Percentiles rank a stretch among this genome's conserved stretches.
Evolutionary conservation across 495 filamentous ascomycete genomes (phyloP).

Genomic region (Penicillium manginii): DNA sequence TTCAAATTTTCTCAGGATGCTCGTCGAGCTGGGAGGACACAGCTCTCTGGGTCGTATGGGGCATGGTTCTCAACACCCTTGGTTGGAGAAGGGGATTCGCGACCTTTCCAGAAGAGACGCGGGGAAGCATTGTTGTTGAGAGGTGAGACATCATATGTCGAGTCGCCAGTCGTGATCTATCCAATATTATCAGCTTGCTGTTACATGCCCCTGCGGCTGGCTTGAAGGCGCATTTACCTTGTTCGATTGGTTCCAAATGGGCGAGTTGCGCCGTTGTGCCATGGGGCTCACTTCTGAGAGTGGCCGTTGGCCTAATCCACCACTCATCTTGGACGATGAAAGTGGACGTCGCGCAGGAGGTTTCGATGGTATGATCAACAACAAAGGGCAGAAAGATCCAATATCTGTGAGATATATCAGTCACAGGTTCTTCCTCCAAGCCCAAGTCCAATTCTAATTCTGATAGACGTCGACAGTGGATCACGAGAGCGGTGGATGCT

Average conservation of each 20-base stretch:
- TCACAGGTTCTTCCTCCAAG: conserved; percentile 6
- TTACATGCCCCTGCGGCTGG: background rate
- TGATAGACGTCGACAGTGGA: background rate
- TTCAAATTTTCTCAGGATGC: conserved; percentile 93
- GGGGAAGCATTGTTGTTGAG: conserved; percentile 68
- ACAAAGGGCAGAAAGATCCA: background rate
- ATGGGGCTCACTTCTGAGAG: conserved; percentile 60
- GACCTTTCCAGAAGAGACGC: conserved; percentile 83
- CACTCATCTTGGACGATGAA: conserved; percentile 41
- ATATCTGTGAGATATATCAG: conserved; percentile 22
- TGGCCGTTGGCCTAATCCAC: conserved; percentile 49
- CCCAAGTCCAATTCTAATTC: no score
- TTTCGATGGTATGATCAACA: background rate
- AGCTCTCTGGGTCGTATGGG: conserved; percentile 61
- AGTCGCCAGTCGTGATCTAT: conserved; percentile 61
- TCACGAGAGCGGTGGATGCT: background rate
- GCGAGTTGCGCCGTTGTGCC: conserved; percentile 69
- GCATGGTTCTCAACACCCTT: conserved; percentile 69
- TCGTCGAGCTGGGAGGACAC: conserved; percentile 71
- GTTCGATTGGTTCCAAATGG: conserved; percentile 69
- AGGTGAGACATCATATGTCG: conserved; percentile 77
- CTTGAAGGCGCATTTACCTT: conserved; percentile 54
- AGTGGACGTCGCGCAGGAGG: background rate
- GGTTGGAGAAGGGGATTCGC: conserved; percentile 63
- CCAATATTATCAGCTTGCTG: conserved; percentile 36